Conservation (phyloP, 2,329 filamentous ascomycete genomes). For the Teratosphaeria viscida region DNA sequence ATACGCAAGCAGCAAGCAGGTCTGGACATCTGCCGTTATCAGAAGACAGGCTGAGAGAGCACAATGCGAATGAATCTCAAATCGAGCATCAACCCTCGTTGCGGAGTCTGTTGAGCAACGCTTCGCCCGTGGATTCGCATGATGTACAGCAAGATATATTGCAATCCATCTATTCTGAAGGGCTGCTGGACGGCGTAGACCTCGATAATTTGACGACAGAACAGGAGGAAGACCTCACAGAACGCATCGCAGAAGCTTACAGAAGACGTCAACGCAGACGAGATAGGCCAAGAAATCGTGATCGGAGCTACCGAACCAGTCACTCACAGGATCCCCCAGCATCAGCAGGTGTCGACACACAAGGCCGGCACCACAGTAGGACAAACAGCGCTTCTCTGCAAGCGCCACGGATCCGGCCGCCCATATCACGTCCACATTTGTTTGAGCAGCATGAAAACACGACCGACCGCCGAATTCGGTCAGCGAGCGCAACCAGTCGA, state of each 20-base stretch:
- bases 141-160: slow-evolving; percentile 83
- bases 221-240: slow-evolving; percentile 82
- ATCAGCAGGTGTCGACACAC: background rate
- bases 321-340: slow-evolving; percentile 2
- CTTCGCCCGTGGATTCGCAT: slow-evolving; percentile 62
- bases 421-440: slow-evolving; percentile 37
- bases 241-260: slow-evolving; percentile 83
- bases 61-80: slow-evolving; percentile 16
- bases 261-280: slow-evolving; percentile 58
- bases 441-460: slow-evolving; percentile 30
- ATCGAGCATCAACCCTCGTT: slow-evolving; percentile 85
- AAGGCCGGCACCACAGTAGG: slow-evolving; percentile 18
- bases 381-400: slow-evolving; percentile 20
- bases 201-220: slow-evolving; percentile 73
- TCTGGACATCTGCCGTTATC: slow-evolving; percentile 6
- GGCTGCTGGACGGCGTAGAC: slow-evolving; percentile 77
- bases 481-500: slow-evolving; percentile 30
- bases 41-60: slow-evolving; percentile 9
- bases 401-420: slow-evolving; percentile 27
- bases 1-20: slow-evolving; percentile 1
- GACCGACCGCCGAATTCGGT: slow-evolving; percentile 29
- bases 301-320: slow-evolving; percentile 1
- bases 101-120: slow-evolving; percentile 64
- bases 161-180: slow-evolving; percentile 78
- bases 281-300: slow-evolving; percentile 20